Evolutionary conservation across 2,329 filamentous ascomycete genomes (phyloP), one percentile per base, ranked within the genome.

Genomic region (Cytospora mali): DNA sequence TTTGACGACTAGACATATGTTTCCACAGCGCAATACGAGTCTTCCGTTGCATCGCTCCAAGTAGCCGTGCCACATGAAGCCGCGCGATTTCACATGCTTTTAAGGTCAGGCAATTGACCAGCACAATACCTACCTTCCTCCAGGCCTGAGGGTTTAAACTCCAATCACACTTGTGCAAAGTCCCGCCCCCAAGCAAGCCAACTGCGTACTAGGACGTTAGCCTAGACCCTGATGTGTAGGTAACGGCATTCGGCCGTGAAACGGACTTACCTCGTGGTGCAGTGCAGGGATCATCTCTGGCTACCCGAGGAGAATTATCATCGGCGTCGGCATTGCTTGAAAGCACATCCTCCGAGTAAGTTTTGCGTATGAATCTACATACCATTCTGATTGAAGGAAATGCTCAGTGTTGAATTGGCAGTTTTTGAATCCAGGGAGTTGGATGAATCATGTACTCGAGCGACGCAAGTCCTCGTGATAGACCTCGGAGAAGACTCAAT

Each of bases 1-100:
- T 84, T 84, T 70, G 71, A 71, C 10, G 67, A 62, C n/a, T 62
- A 54, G 27, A 16, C 35, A 5, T 13, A 25, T 18, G 18, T 39
- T 18, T 18, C 33, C 9, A 14, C 35, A 39, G 16, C 16, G 35
- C 16, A 39, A 39, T 39, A 39, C 14, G 14, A 39, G 35, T 18
- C 35, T 39, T 39, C 14, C 1, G n/a, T 18, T n/a, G 3, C n/a
- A 39, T n/a, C 16, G n/a, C n/a, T n/a, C n/a, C n/a, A n/a, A n/a
- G n/a, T n/a, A n/a, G n/a, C n/a, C n/a, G n/a, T n/a, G n/a, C n/a
- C n/a, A n/a, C n/a, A n/a, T n/a, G n/a, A n/a, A n/a, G n/a, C n/a
- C n/a, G n/a, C 3, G 35, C 35, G 35, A 39, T 2, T 6, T 39
- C 16, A 39, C 35, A 35, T 39, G 14, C 35, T 39, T n/a, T n/a